Base-by-base conservation (phyloP, 139 green algal species). In the Desmodesmus armatus region DNA sequence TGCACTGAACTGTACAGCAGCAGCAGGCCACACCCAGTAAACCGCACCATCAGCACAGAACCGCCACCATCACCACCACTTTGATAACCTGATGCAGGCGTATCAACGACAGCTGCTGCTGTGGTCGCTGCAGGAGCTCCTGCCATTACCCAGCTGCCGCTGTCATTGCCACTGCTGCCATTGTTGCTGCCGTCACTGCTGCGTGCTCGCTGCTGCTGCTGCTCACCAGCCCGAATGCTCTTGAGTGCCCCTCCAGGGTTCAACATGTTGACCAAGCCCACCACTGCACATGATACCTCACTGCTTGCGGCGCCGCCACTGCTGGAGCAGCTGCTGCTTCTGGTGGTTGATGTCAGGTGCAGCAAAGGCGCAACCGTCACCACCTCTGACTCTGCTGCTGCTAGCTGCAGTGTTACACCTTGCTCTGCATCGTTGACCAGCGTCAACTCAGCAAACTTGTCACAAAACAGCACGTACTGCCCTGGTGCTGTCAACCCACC, bases 191-290 rank as follows among this genome's bases (percentile, higher is more conserved):
- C 60, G 31, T 49, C 31, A 49, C 69, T 49, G 19, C 69, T 27
- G 47, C 23, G 35, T 27, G 25, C 40, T 77, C 5, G 39, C 69
- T 77, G 69, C 66, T 47, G 17, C 66, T 75, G 53, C 53, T 65
- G 31, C 25, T 69, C 29, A 29, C 13, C 15, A 5, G 21, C 23
- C 17, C 3, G n/a, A 3, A 80, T 44, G 0, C 19, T 67, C 49
- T 67, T 66, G 3, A 80, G 31, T 31, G 29, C 73, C 0, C 73
- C 73, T 35, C 73, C 73, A 0, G 73, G 73, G 33, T 80, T 80
- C 31, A 80, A 49, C 73, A 80, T 80, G 33, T 80, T 67, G 2
- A 63, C 21, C 0, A 80, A 27, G 31, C 73, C 73, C 27, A 80
- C 23, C 49, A 67, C 73, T 60, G 73, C 73, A 27, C 66, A 51